Percentiles rank a stretch among this genome's conserved stretches.
phyloP scores from a whole-genome alignment of 768 basidiomycete genomes.

The Hypholoma sublateritium region DNA sequence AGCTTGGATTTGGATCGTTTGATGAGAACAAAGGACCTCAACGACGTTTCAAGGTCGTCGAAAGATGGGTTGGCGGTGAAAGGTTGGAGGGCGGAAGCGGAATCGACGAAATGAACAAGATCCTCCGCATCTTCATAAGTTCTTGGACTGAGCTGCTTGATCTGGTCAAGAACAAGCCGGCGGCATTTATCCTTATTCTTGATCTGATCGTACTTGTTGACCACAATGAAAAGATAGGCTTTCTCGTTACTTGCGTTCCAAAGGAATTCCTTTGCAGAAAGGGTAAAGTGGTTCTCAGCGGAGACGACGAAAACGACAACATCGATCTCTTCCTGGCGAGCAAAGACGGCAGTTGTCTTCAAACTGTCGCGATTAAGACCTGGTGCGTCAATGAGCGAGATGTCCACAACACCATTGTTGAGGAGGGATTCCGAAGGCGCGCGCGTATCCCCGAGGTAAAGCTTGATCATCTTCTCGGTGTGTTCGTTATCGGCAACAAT shows the following conservation, averaged over 20 bases:
- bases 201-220: slow-evolving; percentile 97
- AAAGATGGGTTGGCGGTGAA: slow-evolving; percentile 70
- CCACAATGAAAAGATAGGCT: slow-evolving; percentile 96
- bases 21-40: slow-evolving; percentile 93
- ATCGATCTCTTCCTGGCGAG: slow-evolving; percentile 97
- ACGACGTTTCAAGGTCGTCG: slow-evolving; percentile 82
- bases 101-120: slow-evolving; percentile 98
- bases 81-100: slow-evolving; percentile 69
- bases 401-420: slow-evolving; percentile 94
- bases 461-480: slow-evolving; percentile 74
- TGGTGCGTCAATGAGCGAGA: slow-evolving; percentile 97
- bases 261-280: slow-evolving; percentile 93
- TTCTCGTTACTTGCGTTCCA: slow-evolving; percentile 93
- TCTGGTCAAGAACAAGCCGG: slow-evolving; percentile 87
- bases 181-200: slow-evolving; percentile 93
- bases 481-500: slow-evolving; percentile 78
- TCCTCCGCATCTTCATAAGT: slow-evolving; percentile 91
- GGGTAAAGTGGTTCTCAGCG: slow-evolving; percentile 97
- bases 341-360: slow-evolving; percentile 93
- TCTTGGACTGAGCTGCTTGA: slow-evolving; percentile 87
- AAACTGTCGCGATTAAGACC: slow-evolving; percentile 94
- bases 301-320: slow-evolving; percentile 98
- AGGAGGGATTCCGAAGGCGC: slow-evolving; percentile 80
- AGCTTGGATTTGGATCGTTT: slow-evolving; percentile 98
- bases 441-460: slow-evolving; percentile 85